Conservation (phyloP, 257 asterid genomes). For the Paraleonurus japonicus region DNA sequence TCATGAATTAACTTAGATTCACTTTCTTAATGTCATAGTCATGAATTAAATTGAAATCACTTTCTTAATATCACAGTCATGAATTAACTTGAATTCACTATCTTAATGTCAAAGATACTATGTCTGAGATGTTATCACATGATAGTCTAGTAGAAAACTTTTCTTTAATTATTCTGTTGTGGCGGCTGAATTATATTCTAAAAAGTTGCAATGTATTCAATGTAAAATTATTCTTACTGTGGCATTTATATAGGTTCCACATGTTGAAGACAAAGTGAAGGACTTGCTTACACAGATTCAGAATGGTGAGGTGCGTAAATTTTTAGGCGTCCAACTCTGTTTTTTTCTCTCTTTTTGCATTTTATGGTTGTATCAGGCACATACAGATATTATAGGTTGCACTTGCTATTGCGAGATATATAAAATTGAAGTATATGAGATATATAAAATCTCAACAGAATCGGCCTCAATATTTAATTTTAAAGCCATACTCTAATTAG, state of each 20-base stretch:
- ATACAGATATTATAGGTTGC: background rate
- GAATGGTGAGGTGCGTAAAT: slow-evolving; percentile 63
- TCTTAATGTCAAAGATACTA: background rate
- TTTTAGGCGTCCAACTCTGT: slow-evolving; percentile 11
- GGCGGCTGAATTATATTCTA: background rate
- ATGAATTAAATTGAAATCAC: background rate
- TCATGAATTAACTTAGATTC: background rate
- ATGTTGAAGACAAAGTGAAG: slow-evolving; percentile 72
- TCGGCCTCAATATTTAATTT: background rate
- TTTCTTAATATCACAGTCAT: background rate
- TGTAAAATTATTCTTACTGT: background rate
- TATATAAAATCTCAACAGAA: background rate
- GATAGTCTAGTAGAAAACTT: background rate
- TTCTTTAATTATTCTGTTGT: background rate
- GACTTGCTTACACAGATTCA: slow-evolving; percentile 59
- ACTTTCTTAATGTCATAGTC: background rate
- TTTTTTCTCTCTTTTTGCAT: background rate
- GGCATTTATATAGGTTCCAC: slow-evolving; percentile 49
- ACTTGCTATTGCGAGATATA: background rate
- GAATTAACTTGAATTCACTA: background rate
- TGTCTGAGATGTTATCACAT: background rate
- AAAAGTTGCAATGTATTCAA: background rate
- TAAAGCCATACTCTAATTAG: background rate
- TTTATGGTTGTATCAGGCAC: background rate
- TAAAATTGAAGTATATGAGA: background rate